These are phyloP conservation scores for Delphinella strobiligena DNA, from an alignment of 2,329 filamentous ascomycete species.

Conservation along the genomic window DNA sequence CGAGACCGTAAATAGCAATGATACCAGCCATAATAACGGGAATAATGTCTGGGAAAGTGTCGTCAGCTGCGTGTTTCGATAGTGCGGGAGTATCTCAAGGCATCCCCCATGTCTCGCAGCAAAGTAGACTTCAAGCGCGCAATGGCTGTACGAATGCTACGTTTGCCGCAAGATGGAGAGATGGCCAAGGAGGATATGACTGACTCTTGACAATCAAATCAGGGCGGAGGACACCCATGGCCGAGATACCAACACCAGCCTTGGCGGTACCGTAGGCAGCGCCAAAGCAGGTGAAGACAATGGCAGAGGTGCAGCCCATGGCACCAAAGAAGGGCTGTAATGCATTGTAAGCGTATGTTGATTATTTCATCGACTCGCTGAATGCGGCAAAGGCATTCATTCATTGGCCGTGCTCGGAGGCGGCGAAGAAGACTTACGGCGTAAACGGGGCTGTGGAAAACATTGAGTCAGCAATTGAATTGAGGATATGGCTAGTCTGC, in stretches of 20 bases:
- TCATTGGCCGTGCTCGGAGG: not conserved
- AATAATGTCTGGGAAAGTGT: conserved; percentile 66
- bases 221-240: conserved; percentile 95
- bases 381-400: not conserved
- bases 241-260: conserved; percentile 95
- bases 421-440: conserved; percentile 62
- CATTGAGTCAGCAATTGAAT: conserved; percentile 30
- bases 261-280: conserved; percentile 98
- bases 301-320: conserved; percentile 90
- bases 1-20: conserved; percentile 77
- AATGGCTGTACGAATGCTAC: too few species aligned
- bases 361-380: not conserved
- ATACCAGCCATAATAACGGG: conserved; percentile 99
- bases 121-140: too few species aligned
- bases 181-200: conserved; percentile 25
- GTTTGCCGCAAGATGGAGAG: too few species aligned
- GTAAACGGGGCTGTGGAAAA: conserved; percentile 72
- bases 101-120: too few species aligned
- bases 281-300: conserved; percentile 92
- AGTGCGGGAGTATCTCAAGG: too few species aligned
- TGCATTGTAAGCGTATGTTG: conserved; percentile 15
- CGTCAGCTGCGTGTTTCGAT: conserved; percentile 9
- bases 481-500: too few species aligned
- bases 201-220: conserved; percentile 99
- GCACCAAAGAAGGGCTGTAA: conserved; percentile 81